Conservation (phyloP, 2,329 filamentous ascomycete genomes). For the Aspergillus sp. region DNA sequence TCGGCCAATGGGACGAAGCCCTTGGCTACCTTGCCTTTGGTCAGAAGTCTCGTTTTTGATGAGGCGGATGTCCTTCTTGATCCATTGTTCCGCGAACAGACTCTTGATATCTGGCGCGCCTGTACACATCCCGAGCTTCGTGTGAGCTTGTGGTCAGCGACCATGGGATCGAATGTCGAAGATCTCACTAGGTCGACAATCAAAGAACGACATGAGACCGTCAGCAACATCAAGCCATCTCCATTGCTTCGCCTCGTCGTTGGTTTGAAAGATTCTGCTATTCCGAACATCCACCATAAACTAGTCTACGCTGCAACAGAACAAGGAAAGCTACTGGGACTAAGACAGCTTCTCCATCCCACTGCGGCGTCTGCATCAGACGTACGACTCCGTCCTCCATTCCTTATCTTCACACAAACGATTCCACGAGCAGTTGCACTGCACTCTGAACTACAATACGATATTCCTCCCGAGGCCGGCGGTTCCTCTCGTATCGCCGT, state of each 20-base stretch:
- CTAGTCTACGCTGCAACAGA: constrained; percentile 89
- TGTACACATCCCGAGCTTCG: constrained; percentile 65
- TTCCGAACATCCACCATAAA: constrained; percentile 84
- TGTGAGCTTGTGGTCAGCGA: constrained; percentile 88
- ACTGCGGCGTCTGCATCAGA: constrained; percentile 45
- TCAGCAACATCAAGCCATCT: constrained; percentile 16
- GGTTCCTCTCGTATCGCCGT: constrained; percentile 80
- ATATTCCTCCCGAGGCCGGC: constrained; percentile 83
- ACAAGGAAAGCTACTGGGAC: constrained; percentile 82
- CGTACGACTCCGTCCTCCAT: constrained; percentile 67
- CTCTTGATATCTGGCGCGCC: constrained; percentile 72
- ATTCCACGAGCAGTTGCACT: constrained; percentile 84
- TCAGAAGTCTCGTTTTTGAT: constrained; percentile 73
- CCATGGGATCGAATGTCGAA: constrained; percentile 92
- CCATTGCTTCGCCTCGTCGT: constrained; percentile 77
- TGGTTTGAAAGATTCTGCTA: constrained; percentile 91
- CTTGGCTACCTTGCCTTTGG: constrained; percentile 53
- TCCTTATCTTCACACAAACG: constrained; percentile 93
- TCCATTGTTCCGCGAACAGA: constrained; percentile 82
- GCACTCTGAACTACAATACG: constrained; percentile 84
- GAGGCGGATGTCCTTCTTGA: constrained; percentile 95
- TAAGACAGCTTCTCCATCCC: constrained; percentile 83
- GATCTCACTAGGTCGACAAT: constrained; percentile 65
- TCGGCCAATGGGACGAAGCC: constrained; percentile 41
- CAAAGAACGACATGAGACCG: constrained; percentile 40